A percentile compares a stretch with the other conserved stretches of the same genome.
These are phyloP conservation scores for Trypanosoma boissoni DNA, from an alignment of 208 protist species.

Conservation along the genomic window DNA sequence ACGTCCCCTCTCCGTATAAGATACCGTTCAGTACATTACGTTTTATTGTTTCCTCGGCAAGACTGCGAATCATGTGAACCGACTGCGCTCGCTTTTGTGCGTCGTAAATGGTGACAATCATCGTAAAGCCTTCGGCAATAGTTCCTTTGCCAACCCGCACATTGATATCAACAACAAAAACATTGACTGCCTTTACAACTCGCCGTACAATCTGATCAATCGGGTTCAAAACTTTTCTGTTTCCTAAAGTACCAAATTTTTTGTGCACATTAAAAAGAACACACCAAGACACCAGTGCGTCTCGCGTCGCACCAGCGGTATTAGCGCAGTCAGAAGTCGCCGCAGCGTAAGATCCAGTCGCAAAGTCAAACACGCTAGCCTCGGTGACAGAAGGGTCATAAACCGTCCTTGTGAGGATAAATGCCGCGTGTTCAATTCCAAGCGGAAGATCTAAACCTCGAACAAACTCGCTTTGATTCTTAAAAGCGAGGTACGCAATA, in stretches of 20 bases:
- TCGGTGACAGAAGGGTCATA: conserved; percentile 45
- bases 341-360: conserved; percentile 33
- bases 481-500: conserved; percentile 78
- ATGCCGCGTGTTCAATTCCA: conserved; percentile 78
- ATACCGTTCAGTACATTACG: conserved; percentile 81
- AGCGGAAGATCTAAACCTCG: conserved; percentile 58
- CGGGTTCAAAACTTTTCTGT: conserved; percentile 77
- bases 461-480: conserved; percentile 81
- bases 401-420: conserved; percentile 52
- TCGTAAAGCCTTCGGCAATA: conserved; percentile 86
- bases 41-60: conserved; percentile 81
- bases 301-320: conserved; percentile 37
- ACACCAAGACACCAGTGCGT: conserved; percentile 66
- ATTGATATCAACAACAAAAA: conserved; percentile 90
- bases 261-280: conserved; percentile 83
- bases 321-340: conserved; percentile 26
- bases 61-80: conserved; percentile 86
- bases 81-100: conserved; percentile 76
- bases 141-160: conserved; percentile 85
- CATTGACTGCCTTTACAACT: conserved; percentile 87
- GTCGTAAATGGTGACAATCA: conserved; percentile 91
- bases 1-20: conserved; percentile 87
- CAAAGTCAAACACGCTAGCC: conserved; percentile 56
- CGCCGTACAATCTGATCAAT: conserved; percentile 87
- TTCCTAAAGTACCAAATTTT: conserved; percentile 84